These are phyloP conservation scores for Neofusicoccum kwambonambiense DNA, from an alignment of 2,329 filamentous ascomycete genomes.

Conservation along the genomic window DNA sequence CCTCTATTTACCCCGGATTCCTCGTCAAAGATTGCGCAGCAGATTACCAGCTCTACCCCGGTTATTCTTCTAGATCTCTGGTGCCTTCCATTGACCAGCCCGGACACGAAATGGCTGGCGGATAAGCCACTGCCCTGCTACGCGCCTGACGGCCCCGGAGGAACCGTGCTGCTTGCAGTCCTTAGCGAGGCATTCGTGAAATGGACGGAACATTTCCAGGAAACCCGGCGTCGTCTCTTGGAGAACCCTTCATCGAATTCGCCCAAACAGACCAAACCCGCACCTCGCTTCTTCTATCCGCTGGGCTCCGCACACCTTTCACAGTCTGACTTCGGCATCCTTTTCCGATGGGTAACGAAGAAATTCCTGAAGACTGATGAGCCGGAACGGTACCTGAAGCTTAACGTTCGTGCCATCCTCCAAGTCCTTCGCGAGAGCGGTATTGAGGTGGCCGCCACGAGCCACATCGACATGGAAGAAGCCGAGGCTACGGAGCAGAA, in stretches of 20 bases:
- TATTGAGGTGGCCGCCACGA: slow-evolving; percentile 43
- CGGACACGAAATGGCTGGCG: slow-evolving; percentile 62
- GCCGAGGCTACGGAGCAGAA: slow-evolving; percentile 23
- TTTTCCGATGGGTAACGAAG: slow-evolving; percentile 68
- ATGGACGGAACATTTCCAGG: slow-evolving; percentile 70
- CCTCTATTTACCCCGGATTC: slow-evolving; percentile 62
- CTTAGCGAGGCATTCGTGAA: slow-evolving; percentile 77
- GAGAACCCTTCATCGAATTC: slow-evolving; percentile 50
- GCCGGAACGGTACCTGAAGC: slow-evolving; percentile 74
- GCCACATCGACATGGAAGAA: slow-evolving; percentile 39
- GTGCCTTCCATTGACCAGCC: slow-evolving; percentile 69
- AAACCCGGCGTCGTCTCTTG: slow-evolving; percentile 66
- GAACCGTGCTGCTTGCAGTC: slow-evolving; percentile 63
- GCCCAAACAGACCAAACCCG: slow-evolving; percentile 38
- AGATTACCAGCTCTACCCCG: slow-evolving; percentile 67
- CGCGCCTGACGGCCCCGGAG: slow-evolving; percentile 48
- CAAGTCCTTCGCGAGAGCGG: slow-evolving; percentile 58
- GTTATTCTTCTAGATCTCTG: slow-evolving; percentile 76
- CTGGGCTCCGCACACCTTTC: slow-evolving; percentile 72
- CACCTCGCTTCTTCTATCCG: slow-evolving; percentile 73
- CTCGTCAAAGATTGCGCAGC: slow-evolving; percentile 57
- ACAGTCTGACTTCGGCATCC: slow-evolving; percentile 78
- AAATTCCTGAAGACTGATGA: slow-evolving; percentile 58
- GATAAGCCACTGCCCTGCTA: slow-evolving; percentile 74
- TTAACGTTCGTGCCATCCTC: slow-evolving; percentile 82